These are phyloP conservation scores for Kitagawia praeruptora DNA, from an alignment of 129 eudicot genomes.

Conservation along the genomic window DNA sequence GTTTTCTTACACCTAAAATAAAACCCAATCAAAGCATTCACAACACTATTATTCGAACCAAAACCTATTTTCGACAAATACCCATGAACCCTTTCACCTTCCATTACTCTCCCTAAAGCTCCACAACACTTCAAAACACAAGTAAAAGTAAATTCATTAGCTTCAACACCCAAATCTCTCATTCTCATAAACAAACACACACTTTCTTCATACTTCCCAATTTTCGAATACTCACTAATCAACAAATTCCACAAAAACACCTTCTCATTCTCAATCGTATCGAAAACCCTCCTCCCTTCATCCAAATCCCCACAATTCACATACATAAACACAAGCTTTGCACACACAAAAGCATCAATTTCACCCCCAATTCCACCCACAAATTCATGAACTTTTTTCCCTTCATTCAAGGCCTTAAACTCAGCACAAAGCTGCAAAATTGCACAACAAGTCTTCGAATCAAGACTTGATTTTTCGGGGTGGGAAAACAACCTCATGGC, in stretches of 20 bases:
- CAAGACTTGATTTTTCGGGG: constrained; percentile 28
- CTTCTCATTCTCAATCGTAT: constrained; percentile 32
- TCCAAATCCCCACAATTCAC: constrained; percentile 62
- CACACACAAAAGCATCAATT: constrained; percentile 36
- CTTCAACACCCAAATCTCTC: constrained; percentile 38
- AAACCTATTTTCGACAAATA: constrained; percentile 34
- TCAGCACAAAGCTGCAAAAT: constrained; percentile 64
- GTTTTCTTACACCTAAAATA: constrained; percentile 34
- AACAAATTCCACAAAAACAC: constrained; percentile 63
- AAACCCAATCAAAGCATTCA: constrained; percentile 46
- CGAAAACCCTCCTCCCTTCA: constrained; percentile 43
- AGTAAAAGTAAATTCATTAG: constrained; percentile 49
- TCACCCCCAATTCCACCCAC: constrained; percentile 20
- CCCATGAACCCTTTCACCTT: constrained; percentile 46
- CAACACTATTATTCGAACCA: constrained; percentile 38
- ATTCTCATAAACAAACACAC: constrained; percentile 34
- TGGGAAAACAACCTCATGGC: constrained; percentile 38
- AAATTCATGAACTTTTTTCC: constrained; percentile 37
- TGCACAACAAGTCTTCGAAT: constrained; percentile 35
- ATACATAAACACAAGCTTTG: constrained; percentile 73
- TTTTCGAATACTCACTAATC: constrained; percentile 55
- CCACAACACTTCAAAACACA: constrained; percentile 47
- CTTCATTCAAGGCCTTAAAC: constrained; percentile 37
- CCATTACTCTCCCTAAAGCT: constrained; percentile 21
- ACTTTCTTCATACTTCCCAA: constrained; percentile 43